Conservation (phyloP, 1,284 basidiomycete genomes). For the Pseudozyma sp. region DNA sequence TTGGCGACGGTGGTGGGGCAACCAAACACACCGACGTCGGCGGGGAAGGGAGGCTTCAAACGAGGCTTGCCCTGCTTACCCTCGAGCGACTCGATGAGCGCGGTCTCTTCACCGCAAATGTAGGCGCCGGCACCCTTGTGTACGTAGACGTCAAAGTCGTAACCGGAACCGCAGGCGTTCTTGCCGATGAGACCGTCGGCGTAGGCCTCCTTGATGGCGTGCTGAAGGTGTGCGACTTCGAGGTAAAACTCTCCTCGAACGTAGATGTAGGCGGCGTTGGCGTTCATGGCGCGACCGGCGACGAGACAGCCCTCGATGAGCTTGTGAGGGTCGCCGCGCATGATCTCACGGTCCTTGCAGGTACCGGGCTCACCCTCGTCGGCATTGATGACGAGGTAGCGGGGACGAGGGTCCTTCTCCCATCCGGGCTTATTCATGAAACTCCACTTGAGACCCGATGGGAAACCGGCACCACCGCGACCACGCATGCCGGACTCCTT, state of each 20-base stretch:
- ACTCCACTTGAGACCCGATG: conserved; percentile 93
- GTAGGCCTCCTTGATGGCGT: conserved; percentile 96
- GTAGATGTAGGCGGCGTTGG: conserved; percentile 97
- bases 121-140: conserved; percentile 98
- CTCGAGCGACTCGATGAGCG: conserved; percentile 94
- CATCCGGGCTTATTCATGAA: conserved; percentile 99
- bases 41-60: conserved; percentile 99
- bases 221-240: conserved; percentile 91
- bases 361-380: conserved; percentile 99
- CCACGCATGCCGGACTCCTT: conserved; percentile 96
- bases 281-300: conserved; percentile 98
- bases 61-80: conserved; percentile 97
- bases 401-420: conserved; percentile 92
- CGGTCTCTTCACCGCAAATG: conserved; percentile 99
- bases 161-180: conserved; percentile 91
- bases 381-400: conserved; percentile 97
- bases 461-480: conserved; percentile 96
- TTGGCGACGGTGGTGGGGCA: conserved; percentile 98
- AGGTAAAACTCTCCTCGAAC: conserved; percentile 98
- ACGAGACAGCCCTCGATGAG: conserved; percentile 97
- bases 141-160: conserved; percentile 94
- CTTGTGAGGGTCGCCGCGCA: conserved; percentile 98
- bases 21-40: conserved; percentile 95
- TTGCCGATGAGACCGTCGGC: conserved; percentile 89
- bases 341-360: conserved; percentile 98